Conservation (phyloP, 352 stramenopile genomes). For the Phytophthora hybrid region DNA sequence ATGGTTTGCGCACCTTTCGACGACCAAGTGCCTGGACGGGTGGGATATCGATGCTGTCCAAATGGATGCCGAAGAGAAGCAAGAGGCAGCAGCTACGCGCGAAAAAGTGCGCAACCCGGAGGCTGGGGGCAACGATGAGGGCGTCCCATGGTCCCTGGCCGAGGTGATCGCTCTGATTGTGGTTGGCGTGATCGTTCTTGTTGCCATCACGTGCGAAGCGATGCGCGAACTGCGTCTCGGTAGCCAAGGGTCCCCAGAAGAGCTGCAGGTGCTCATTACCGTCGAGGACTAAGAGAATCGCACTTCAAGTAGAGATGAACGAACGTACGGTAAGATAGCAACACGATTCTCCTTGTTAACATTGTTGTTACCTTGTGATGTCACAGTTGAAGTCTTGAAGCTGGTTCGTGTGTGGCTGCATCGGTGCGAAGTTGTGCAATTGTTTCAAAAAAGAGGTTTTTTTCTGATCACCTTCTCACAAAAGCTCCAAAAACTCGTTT, state of each 20-base stretch:
- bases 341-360: constrained; percentile 33
- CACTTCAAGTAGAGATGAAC: constrained; percentile 12
- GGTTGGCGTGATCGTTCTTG: constrained; percentile 36
- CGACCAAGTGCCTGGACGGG: constrained; percentile 66
- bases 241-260: constrained; percentile 27
- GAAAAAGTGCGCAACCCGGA: constrained; percentile 19
- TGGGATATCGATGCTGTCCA: constrained; percentile 14
- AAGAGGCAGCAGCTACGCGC: constrained; percentile 14
- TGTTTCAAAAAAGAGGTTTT: not conserved
- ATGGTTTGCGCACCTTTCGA: constrained; percentile 65
- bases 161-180: constrained; percentile 42
- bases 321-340: constrained; percentile 12
- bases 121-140: constrained; percentile 9
- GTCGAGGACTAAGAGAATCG: constrained; percentile 26
- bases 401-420: not conserved
- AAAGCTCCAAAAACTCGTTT: not conserved
- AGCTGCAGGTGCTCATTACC: constrained; percentile 46
- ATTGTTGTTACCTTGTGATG: too few relatives aligned
- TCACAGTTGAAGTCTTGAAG: too few relatives aligned
- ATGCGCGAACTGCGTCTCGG: constrained; percentile 41
- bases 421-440: not conserved
- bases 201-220: constrained; percentile 42
- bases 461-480: not conserved
- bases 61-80: not conserved
- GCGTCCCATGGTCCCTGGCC: constrained; percentile 39